phyloP scores from a whole-genome alignment of 805 yeast genomes.

The Yarrowia sp. region DNA sequence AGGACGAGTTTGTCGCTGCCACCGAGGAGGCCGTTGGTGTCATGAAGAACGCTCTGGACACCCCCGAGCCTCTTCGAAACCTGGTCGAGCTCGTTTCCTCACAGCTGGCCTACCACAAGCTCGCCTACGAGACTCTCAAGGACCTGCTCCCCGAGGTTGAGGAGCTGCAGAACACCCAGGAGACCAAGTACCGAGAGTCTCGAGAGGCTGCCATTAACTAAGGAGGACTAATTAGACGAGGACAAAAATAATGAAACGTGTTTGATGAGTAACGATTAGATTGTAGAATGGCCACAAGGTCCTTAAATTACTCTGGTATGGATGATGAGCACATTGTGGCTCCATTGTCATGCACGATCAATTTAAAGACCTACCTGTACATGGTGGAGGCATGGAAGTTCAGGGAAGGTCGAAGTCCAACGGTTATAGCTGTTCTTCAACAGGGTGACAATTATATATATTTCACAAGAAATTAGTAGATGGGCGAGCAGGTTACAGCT shows the following conservation, averaged over 20 bases:
- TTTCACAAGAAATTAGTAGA: background rate
- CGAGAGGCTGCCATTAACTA: slow-evolving; percentile 29
- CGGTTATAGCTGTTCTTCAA: too few relatives aligned
- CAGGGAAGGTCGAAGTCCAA: background rate
- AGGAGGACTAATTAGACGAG: background rate
- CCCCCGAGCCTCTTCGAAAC: slow-evolving; percentile 64
- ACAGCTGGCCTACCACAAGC: slow-evolving; percentile 75
- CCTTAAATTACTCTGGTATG: too few relatives aligned
- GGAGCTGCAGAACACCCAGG: slow-evolving; percentile 53
- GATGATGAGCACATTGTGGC: too few relatives aligned
- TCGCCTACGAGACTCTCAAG: slow-evolving; percentile 64
- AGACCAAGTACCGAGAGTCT: slow-evolving; percentile 38
- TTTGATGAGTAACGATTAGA: background rate
- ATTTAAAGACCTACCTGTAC: background rate
- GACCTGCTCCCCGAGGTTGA: slow-evolving; percentile 63
- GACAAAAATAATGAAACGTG: slow-evolving; percentile 18
- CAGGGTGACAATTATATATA: too few relatives aligned
- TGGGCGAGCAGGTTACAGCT: too few relatives aligned
- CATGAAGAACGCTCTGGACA: slow-evolving; percentile 74
- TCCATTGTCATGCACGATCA: background rate
- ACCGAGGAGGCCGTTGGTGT: slow-evolving; percentile 82
- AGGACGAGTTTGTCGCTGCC: slow-evolving; percentile 85
- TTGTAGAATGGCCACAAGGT: too few relatives aligned
- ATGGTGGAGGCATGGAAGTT: background rate
- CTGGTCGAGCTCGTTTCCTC: slow-evolving; percentile 69